Base-by-base conservation (phyloP, 345 rosid genomes). In the Eutrema heterophyllum region DNA sequence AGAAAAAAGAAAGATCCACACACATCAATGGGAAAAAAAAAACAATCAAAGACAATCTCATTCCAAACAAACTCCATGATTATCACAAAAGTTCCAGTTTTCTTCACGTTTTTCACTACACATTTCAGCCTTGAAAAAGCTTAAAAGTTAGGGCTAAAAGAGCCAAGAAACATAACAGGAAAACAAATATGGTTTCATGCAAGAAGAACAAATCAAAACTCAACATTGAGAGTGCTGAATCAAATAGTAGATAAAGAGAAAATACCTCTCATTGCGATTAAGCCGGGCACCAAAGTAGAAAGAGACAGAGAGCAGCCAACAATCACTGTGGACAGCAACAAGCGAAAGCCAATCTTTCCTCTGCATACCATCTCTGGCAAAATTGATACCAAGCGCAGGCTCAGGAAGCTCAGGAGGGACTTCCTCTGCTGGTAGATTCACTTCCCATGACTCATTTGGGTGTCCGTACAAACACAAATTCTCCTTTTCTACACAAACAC, bases 331-430 rank as follows among this genome's bases (percentile, higher is more conserved):
- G 43, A 95, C 97, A 5, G 99, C 97, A 62, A 95, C 91, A 41
- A 95, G 74, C 9, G 98, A 90, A 36, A 95, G 86, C 98, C 97
- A 92, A 72, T 92, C 98, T 79, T 92, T 92, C 58, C 94, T 84
- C 79, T 87, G 87, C 98, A 90, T 95, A 18, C 99, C 97, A 83
- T 95, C 99, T 81, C 99, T 85, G 0, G 97, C 96, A 63, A 90
- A 95, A 83, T 90, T 95, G 75, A 95, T 95, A 33, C 99, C 99
- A 56, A 90, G 87, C 1, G 98, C 98, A 2, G 98, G 98, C 79
- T 95, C 99, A 55, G 99, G 99, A 39, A 95, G 86, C 90, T 92
- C 98, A 0, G 99, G 94, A 6, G 98, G 99, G 58, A 90, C 98
- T 84, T 95, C 98, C 81, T 92, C 97, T 0, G 99, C 97, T 8